Evolutionary conservation across 2,329 filamentous ascomycete genomes (phyloP), one percentile per base, ranked within the genome.

Genomic region (Penicillium sp.): DNA sequence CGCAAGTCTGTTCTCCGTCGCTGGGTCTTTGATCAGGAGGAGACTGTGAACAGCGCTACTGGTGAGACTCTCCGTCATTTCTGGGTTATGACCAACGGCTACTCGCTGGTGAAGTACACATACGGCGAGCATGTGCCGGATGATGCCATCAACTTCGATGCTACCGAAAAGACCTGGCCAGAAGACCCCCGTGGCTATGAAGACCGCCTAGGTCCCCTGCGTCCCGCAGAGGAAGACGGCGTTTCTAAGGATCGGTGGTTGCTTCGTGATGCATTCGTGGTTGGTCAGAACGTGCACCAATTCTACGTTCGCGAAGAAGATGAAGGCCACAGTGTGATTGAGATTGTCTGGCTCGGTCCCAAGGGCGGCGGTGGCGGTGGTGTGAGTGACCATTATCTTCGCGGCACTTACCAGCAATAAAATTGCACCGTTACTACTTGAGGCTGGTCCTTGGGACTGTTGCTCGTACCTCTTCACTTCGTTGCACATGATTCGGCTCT

Each of bases 1-100:
- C 72, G 74, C 34, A 67, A 70, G 42, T 76, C 74, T 2, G 70
- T 77, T 34, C 69, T 77, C n/a, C 72, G 75, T 44, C 73, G 75
- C 56, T 77, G 75, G 74, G 69, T 75, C 44, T 77, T 77, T 45
- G 74, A 77, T 59, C 73, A 76, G 59, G 66, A 73, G 52, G 72
- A 72, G 50, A 68, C 63, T 32, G 56, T 74, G 43, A 72, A 74
- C 65, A 66, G 66, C 47, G 49, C 58, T 18, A 74, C 72, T 5
- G 74, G 73, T 34, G 64, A 72, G 50, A 67, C 68, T 5, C 62
- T 64, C 50, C 72, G 73, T 47, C 70, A 67, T 22, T 77, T 76
- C 68, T 77, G 74, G 74, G 71, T 78, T 13, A 57, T 78, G 56
- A 78, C 75, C 55, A 77, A 77, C 53, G 75, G 75, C 22, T 76